Evolutionary conservation across 495 filamentous ascomycete genomes (phyloP).

Genomic region (Aspergillus bridgeri): DNA sequence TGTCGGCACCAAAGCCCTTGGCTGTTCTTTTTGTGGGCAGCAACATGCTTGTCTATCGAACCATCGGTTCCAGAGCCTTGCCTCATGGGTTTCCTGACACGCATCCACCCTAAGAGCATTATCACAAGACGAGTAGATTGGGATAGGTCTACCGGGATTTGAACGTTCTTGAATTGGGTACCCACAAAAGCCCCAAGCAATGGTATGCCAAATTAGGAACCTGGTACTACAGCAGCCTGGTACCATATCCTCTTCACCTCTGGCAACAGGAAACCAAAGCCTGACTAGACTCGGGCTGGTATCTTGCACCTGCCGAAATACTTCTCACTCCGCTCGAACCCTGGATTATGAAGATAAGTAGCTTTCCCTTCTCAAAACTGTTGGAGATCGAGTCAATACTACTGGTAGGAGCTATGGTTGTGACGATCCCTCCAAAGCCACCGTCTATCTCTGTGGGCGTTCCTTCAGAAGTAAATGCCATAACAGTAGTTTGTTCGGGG

Average conservation of each 20-base stretch:
- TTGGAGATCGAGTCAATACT: too few relatives aligned
- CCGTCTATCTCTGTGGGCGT: too few relatives aligned
- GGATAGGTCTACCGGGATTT: not conserved
- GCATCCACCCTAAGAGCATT: not conserved
- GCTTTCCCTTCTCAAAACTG: too few relatives aligned
- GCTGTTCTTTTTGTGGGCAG: slow-evolving; percentile 7
- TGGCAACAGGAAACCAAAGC: slow-evolving; percentile 6
- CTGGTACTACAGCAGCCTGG: not conserved
- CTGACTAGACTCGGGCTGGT: slow-evolving; percentile 4
- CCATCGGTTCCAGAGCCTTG: slow-evolving; percentile 4
- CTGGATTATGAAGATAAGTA: too few relatives aligned
- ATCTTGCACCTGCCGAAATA: slow-evolving; percentile 6
- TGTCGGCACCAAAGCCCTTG: slow-evolving; percentile 3
- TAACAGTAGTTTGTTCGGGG: too few relatives aligned
- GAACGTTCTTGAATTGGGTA: not conserved
- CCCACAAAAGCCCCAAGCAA: not conserved
- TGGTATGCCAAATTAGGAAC: not conserved
- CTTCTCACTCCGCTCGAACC: slow-evolving; percentile 1
- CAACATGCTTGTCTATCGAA: slow-evolving; percentile 8
- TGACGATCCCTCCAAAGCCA: too few relatives aligned
- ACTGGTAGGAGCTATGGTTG: too few relatives aligned
- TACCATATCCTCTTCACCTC: slow-evolving; percentile 16
- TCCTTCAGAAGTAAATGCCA: too few relatives aligned
- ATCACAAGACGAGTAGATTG: not conserved
- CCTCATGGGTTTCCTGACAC: not conserved